Evolutionary conservation across 345 rosid genomes (phyloP).

Genomic region (Camelina hispida): DNA sequence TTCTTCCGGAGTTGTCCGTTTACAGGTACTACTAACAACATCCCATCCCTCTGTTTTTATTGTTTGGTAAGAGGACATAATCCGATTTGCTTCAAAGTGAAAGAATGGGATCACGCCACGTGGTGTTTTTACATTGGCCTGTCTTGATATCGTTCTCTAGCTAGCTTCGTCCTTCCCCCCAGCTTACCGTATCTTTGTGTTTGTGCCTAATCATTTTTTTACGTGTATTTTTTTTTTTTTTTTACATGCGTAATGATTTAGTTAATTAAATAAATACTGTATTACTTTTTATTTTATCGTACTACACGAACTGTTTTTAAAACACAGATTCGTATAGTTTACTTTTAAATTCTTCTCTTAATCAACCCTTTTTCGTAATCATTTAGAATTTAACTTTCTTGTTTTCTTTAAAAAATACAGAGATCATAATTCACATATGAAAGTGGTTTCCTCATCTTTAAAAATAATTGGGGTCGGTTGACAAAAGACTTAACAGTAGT

Average conservation of each 20-base stretch:
- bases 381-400: too few species aligned
- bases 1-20: constrained; percentile 76
- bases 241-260: neutral
- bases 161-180: neutral
- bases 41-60: constrained; percentile 7
- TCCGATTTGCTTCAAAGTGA: constrained; percentile 3
- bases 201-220: neutral
- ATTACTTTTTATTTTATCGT: too few species aligned
- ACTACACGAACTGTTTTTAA: neutral
- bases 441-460: too few species aligned
- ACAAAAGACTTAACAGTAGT: neutral
- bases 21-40: constrained; percentile 54
- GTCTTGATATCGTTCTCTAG: constrained; percentile 1
- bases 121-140: constrained; percentile 39
- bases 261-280: neutral
- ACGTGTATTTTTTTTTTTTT: neutral
- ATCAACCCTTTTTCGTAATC: too few species aligned
- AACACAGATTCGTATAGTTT: neutral
- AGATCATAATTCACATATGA: too few species aligned
- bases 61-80: neutral
- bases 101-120: constrained; percentile 51
- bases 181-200: neutral
- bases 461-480: neutral
- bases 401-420: too few species aligned
- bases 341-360: too few species aligned